phyloP scores from a whole-genome alignment of 768 basidiomycete species.

The Myochromella boudieri region DNA sequence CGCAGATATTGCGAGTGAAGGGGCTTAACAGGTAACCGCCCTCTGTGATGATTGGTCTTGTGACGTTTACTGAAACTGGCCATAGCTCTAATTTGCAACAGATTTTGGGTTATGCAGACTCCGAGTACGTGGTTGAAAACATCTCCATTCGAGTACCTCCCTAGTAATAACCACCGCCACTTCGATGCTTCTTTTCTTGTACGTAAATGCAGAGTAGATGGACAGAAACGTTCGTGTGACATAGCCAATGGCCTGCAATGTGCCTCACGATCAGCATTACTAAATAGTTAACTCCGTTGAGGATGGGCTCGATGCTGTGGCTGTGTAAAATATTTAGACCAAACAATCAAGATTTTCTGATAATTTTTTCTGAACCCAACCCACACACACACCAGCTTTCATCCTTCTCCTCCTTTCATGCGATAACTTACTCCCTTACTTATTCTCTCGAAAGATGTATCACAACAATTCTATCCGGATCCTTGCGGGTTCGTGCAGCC shows the following conservation, averaged over 20 bases:
- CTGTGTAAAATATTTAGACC: slow-evolving; percentile 44
- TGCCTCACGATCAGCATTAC: slow-evolving; percentile 13
- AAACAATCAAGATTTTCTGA: slow-evolving; percentile 33
- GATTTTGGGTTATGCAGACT: slow-evolving; percentile 90
- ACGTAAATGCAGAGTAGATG: slow-evolving; percentile 5
- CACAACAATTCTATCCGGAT: slow-evolving; percentile 81
- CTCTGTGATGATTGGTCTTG: neutral
- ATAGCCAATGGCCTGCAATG: slow-evolving; percentile 18
- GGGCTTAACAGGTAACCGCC: slow-evolving; percentile 83
- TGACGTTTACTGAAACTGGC: slow-evolving; percentile 17
- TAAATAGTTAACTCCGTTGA: slow-evolving; percentile 6
- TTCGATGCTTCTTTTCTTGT: neutral
- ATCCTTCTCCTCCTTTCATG: slow-evolving; percentile 29
- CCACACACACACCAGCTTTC: slow-evolving; percentile 34
- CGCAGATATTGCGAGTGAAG: slow-evolving; percentile 84
- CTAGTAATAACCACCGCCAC: slow-evolving; percentile 17
- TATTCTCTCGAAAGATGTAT: slow-evolving; percentile 50
- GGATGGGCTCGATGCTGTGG: slow-evolving; percentile 30
- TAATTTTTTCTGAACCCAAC: slow-evolving; percentile 27
- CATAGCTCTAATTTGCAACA: slow-evolving; percentile 76
- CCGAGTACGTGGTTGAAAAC: slow-evolving; percentile 96
- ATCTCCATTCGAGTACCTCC: slow-evolving; percentile 75
- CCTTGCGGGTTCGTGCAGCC: slow-evolving; percentile 57
- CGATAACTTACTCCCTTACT: slow-evolving; percentile 32
- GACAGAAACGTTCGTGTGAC: slow-evolving; percentile 18